Evolutionary conservation across 495 filamentous ascomycete species (phyloP).

Genomic region (Daldinia vernicosa): DNA sequence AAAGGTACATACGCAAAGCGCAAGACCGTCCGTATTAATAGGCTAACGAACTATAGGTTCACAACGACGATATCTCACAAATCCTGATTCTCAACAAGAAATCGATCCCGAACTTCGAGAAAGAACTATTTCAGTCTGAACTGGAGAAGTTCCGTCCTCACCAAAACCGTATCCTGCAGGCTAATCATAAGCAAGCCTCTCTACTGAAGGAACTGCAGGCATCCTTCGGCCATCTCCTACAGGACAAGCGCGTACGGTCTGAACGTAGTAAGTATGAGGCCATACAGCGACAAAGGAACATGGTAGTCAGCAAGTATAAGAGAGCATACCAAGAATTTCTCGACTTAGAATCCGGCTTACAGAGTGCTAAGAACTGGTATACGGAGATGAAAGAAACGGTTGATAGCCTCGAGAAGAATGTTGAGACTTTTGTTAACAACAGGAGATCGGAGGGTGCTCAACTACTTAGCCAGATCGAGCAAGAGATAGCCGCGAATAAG

Average conservation of each 20-base stretch:
- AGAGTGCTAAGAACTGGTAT: conserved; percentile 91
- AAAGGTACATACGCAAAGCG: conserved; percentile 68
- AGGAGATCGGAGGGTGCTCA: conserved; percentile 90
- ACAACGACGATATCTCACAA: conserved; percentile 95
- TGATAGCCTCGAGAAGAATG: conserved; percentile 94
- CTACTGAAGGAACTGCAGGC: conserved; percentile 95
- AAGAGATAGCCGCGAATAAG: conserved; percentile 71
- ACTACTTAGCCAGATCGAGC: conserved; percentile 86
- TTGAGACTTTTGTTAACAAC: conserved; percentile 96
- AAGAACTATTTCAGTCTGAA: conserved; percentile 89
- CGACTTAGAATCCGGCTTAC: conserved; percentile 84
- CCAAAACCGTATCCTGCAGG: conserved; percentile 88
- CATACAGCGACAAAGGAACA: conserved; percentile 81
- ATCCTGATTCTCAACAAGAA: conserved; percentile 98
- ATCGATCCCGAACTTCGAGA: conserved; percentile 86
- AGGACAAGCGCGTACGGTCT: conserved; percentile 91
- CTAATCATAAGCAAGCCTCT: conserved; percentile 90
- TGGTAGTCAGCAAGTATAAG: conserved; percentile 87
- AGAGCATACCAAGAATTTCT: conserved; percentile 92
- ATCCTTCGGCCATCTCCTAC: conserved; percentile 85
- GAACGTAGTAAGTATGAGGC: conserved; percentile 95
- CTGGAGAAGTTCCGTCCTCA: conserved; percentile 96
- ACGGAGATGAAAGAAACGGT: conserved; percentile 95
- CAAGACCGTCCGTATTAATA: conserved; percentile 6
- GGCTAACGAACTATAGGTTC: conserved; percentile 69